These are phyloP conservation scores for Staphylotrichum longicolle DNA, from an alignment of 495 filamentous ascomycete genomes.

Conservation along the genomic window DNA sequence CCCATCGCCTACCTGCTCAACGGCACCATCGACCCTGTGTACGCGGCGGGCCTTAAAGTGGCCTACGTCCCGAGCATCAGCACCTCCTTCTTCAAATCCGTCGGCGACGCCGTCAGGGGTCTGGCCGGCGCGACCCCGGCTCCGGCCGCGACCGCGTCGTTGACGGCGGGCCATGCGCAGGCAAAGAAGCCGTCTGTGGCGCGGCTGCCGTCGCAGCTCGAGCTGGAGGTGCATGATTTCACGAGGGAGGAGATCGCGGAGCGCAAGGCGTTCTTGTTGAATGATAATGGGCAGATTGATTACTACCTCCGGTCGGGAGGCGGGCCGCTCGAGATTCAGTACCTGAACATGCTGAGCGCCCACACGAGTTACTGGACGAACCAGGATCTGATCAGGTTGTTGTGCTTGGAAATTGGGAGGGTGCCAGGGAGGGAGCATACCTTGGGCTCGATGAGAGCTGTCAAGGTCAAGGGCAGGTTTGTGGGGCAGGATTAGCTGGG, in stretches of 20 bases:
- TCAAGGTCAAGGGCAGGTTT: conserved; percentile 56
- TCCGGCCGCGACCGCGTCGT: conserved; percentile 9
- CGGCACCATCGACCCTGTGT: conserved; percentile 77
- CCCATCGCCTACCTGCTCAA: conserved; percentile 90
- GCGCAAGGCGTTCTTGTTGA: conserved; percentile 79
- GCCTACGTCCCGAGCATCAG: conserved; percentile 74
- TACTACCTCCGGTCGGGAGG: conserved; percentile 77
- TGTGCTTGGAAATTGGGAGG: conserved; percentile 84
- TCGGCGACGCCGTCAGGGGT: conserved; percentile 63
- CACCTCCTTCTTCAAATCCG: conserved; percentile 61
- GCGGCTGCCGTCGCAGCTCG: conserved; percentile 83
- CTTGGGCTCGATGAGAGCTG: conserved; percentile 65
- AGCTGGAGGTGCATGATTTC: conserved; percentile 95
- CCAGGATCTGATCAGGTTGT: conserved; percentile 77
- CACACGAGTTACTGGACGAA: conserved; percentile 92
- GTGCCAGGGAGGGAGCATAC: conserved; percentile 66
- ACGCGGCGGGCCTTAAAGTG: conserved; percentile 70
- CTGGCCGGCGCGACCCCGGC: conserved; percentile 27
- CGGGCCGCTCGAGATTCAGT: conserved; percentile 87
- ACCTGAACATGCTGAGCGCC: conserved; percentile 95
- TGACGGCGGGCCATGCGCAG: conserved; percentile 16
- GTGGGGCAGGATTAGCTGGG: conserved; percentile 1
- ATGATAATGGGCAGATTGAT: conserved; percentile 95
- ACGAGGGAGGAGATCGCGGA: conserved; percentile 89
- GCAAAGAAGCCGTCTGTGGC: conserved; percentile 38